These are phyloP conservation scores for Ceratocystis papillata DNA, from an alignment of 2,329 filamentous ascomycete species.

Conservation along the genomic window DNA sequence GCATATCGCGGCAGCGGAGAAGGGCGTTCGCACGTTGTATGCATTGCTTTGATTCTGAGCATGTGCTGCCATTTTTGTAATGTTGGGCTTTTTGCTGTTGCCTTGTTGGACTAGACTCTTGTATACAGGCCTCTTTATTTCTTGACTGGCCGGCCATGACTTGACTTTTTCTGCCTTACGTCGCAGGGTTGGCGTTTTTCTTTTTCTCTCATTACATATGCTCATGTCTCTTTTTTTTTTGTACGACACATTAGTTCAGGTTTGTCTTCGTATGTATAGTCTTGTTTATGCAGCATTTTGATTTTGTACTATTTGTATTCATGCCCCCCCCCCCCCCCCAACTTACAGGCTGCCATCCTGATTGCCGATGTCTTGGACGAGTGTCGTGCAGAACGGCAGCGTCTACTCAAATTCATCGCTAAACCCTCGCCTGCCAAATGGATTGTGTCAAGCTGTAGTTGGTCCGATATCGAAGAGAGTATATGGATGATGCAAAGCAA, in stretches of 20 bases:
- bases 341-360: no score
- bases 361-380: no score
- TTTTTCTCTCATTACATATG: background rate
- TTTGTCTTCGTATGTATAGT: background rate
- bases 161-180: background rate
- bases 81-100: background rate
- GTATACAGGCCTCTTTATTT: conserved; percentile 4
- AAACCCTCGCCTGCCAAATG: no score
- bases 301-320: background rate
- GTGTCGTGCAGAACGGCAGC: no score
- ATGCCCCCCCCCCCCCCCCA: background rate
- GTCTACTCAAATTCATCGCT: no score
- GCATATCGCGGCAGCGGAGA: conserved; percentile 64
- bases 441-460: no score
- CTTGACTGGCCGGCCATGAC: background rate
- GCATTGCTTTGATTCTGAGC: conserved; percentile 44
- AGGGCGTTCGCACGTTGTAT: conserved; percentile 55
- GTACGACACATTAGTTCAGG: background rate
- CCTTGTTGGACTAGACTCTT: background rate
- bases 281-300: conserved; percentile 10
- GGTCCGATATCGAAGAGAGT: no score
- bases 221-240: background rate
- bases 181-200: background rate
- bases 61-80: conserved; percentile 1
- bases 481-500: no score